Evolutionary conservation across 805 yeast species (phyloP).

Genomic region (Yarrowia phangngaensis): DNA sequence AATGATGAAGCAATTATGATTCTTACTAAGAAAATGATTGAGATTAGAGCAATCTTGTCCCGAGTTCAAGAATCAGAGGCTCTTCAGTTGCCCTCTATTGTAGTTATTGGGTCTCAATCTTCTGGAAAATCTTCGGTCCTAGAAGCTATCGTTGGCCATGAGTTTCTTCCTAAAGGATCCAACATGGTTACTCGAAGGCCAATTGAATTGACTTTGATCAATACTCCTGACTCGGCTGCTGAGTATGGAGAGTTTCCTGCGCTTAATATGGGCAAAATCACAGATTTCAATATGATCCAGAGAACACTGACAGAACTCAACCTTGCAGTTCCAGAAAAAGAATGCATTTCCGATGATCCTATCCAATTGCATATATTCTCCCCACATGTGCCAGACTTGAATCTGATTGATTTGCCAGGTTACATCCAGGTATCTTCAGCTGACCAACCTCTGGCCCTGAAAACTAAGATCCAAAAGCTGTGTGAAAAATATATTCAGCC

Average conservation of each 20-base stretch:
- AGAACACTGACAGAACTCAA: constrained; percentile 81
- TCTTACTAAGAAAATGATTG: constrained; percentile 94
- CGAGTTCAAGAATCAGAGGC: constrained; percentile 73
- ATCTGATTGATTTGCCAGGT: constrained; percentile 94
- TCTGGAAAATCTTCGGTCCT: constrained; percentile 96
- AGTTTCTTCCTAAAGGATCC: constrained; percentile 92
- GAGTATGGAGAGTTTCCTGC: constrained; percentile 94
- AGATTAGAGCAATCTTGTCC: constrained; percentile 74
- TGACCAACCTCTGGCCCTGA: constrained; percentile 85
- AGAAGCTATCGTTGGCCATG: constrained; percentile 97
- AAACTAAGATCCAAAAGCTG: constrained; percentile 68
- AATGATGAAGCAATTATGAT: constrained; percentile 71
- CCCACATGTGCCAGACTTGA: constrained; percentile 85
- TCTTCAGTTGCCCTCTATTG: constrained; percentile 85
- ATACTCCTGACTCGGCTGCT: constrained; percentile 74
- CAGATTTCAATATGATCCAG: constrained; percentile 87
- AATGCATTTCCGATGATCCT: constrained; percentile 89
- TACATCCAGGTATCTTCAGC: constrained; percentile 96
- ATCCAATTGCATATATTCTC: constrained; percentile 88
- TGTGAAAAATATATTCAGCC: constrained; percentile 83
- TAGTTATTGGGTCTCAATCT: constrained; percentile 95
- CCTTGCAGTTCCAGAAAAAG: constrained; percentile 82
- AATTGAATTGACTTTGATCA: constrained; percentile 86
- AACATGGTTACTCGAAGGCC: constrained; percentile 99
- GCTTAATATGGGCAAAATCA: constrained; percentile 70